phyloP scores from a whole-genome alignment of 2,329 filamentous ascomycete species.

The Coniochaeta ligniaria region DNA sequence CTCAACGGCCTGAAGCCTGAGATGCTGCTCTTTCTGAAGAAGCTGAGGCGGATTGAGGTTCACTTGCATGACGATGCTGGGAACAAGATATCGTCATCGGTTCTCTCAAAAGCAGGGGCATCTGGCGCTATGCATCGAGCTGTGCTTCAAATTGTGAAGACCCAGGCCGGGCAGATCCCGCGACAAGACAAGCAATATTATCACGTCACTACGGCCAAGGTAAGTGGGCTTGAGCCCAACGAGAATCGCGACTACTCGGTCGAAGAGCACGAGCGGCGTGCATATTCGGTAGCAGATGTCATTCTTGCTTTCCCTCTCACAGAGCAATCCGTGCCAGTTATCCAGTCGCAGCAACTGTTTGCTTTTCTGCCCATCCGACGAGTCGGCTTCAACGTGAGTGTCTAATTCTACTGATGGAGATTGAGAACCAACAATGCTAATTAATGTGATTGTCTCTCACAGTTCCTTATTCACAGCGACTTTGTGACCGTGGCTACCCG shows the following conservation, averaged over 20 bases:
- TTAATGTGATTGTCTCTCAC: not conserved
- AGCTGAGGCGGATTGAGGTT: slow-evolving; percentile 25
- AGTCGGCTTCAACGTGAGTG: slow-evolving; percentile 33
- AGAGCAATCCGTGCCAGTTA: slow-evolving; percentile 19
- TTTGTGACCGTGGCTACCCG: slow-evolving; percentile 39
- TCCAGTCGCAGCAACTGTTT: slow-evolving; percentile 33
- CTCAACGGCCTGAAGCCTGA: slow-evolving; percentile 28
- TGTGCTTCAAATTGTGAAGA: not conserved
- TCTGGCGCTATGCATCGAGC: not conserved
- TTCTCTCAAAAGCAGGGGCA: slow-evolving; percentile 8
- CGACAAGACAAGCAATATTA: slow-evolving; percentile 8
- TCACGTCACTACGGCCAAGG: slow-evolving; percentile 21
- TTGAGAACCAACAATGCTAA: slow-evolving; percentile 3
- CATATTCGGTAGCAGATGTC: slow-evolving; percentile 24
- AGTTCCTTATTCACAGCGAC: slow-evolving; percentile 43
- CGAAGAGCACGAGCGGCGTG: slow-evolving; percentile 12
- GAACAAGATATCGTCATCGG: slow-evolving; percentile 3
- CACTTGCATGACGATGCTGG: slow-evolving; percentile 17
- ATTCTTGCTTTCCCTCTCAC: slow-evolving; percentile 39
- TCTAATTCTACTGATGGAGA: not conserved
- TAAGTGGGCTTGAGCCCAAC: slow-evolving; percentile 20
- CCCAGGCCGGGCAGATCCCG: not conserved
- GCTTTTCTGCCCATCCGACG: slow-evolving; percentile 36
- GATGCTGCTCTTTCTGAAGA: slow-evolving; percentile 33
- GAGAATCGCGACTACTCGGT: slow-evolving; percentile 25